Evolutionary conservation across 805 yeast genomes (phyloP), one percentile per base, ranked within the genome.

Genomic region (Candida palmyrensis): DNA sequence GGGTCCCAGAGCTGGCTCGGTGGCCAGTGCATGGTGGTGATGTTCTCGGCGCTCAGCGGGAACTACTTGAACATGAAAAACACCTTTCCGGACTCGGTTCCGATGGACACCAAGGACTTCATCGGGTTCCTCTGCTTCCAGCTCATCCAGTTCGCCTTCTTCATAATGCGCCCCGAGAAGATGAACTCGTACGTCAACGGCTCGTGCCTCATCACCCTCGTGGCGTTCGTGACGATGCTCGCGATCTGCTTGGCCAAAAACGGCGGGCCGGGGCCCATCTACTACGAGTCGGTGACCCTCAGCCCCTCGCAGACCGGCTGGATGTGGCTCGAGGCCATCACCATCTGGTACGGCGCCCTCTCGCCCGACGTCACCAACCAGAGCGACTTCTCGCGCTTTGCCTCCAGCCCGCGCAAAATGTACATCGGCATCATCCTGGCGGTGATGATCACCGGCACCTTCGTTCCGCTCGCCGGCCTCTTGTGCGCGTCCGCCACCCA

Each of bases 401-500:
- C 90, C 6, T 35, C 39, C 15, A 28, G 32, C 3, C 71, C 66
- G 42, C 51, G 43, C 36, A 49, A 55, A 3, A 45, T 53, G 15
- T 51, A 50, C 30, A 34, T 47, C 27, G 83, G 82, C 56, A 77
- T 84, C 3, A 48, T 84, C 40, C 82, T 89, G 18, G 77, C 89
- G 3, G 63, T 85, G 40, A 77, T 85, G 47, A 11, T 30, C n/a
- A 36, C 39, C 6, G 42, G 42, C 8, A 38, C 42, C 16, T 38
- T 38, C 19, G 42, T 36, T 10, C 42, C 42, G 2, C 22, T 38
- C 8, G 39, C 39, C 4, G 94, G 95, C 48, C 77, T 84, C 34
- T 57, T 84, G 32, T 82, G 83, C 19, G 77, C 89, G 11, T 78
- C 89, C 4, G 82, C 92, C 1, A 78, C 88, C 4, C 64, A 75